Base-by-base conservation (phyloP, 2,329 filamentous ascomycete species). In the Aspergillus melleus region DNA sequence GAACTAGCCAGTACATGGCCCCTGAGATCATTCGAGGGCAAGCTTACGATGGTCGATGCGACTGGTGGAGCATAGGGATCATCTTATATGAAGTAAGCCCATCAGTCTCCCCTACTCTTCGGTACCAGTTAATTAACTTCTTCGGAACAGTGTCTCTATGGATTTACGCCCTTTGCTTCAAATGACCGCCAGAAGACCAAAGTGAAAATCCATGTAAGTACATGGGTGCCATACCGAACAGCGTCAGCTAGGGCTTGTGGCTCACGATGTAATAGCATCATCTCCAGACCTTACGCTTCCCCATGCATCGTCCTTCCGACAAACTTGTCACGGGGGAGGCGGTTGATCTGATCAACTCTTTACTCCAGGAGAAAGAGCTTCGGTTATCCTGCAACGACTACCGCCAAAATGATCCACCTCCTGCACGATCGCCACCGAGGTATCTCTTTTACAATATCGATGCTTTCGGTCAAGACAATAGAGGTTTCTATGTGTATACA, bases 1-100 rank as follows among this genome's bases (percentile, higher is more conserved):
- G 94, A 2, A 98, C 95, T 2, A 96, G 92, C 73, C 94, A 97
- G 72, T 98, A 98, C 79, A 98, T 97, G 95, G 94, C 95, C 0
- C 94, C 94, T 2, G 95, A 98, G 79, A 91, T 98, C 19, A 88
- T 97, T 59, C 82, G 85, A 65, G 91, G 93, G 29, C 85, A 92
- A 52, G 79, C 84, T 42, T 98, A 98, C 74, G 95, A 98, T 76
- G 94, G 91, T 30, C 85, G 94, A 70, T 98, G 94, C 77, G 94
- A 98, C 77, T 98, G 86, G 92, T 98, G 91, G 94, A 97, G 93
- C 77, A 86, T 98, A 67, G 94, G 92, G 55, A 88, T 98, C 71
- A 97, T 98, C 71, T 77, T 98, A 58, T 98, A 91, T 70, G 94
- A 98, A 76, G 85, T 84, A 68, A 57, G 72, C 36, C 5, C 19